These are phyloP conservation scores for Peziza echinospora DNA, from an alignment of 495 filamentous ascomycete genomes.

Conservation along the genomic window DNA sequence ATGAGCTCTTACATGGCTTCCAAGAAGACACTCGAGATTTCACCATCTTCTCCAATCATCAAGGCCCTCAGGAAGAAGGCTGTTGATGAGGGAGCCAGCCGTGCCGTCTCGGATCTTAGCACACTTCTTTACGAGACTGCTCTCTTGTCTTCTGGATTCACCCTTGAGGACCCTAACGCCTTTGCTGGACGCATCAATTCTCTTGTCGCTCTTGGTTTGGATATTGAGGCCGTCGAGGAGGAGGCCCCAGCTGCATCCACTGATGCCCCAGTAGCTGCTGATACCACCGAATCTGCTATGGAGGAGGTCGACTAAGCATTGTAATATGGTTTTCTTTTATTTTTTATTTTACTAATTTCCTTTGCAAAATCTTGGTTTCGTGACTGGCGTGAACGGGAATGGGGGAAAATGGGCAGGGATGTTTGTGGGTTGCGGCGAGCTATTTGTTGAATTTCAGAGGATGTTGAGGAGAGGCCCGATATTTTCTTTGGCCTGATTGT, in stretches of 20 bases:
- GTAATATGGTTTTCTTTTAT: constrained; percentile 5
- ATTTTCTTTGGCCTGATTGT: too few species aligned
- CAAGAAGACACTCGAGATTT: constrained; percentile 99
- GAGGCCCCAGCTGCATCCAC: constrained; percentile 39
- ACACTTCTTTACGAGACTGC: constrained; percentile 97
- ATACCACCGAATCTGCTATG: constrained; percentile 39
- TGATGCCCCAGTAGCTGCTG: constrained; percentile 32
- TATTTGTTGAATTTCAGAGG: neutral
- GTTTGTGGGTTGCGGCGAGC: neutral
- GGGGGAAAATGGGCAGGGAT: neutral
- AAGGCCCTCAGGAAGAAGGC: constrained; percentile 98
- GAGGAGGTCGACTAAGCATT: constrained; percentile 41
- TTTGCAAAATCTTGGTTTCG: neutral
- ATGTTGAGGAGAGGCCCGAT: too few species aligned
- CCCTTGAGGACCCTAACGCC: constrained; percentile 91
- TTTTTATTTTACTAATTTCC: constrained; percentile 1
- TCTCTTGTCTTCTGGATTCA: constrained; percentile 94
- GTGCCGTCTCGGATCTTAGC: constrained; percentile 94
- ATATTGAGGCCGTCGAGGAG: constrained; percentile 82
- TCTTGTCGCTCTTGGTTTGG: constrained; percentile 86
- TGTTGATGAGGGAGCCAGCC: constrained; percentile 86
- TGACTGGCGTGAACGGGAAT: neutral
- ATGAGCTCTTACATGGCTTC: constrained; percentile 99
- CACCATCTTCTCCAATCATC: constrained; percentile 93
- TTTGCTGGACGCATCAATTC: constrained; percentile 99